These are phyloP conservation scores for Aphanomyces euteiches DNA, from an alignment of 352 stramenopile genomes.

Conservation along the genomic window DNA sequence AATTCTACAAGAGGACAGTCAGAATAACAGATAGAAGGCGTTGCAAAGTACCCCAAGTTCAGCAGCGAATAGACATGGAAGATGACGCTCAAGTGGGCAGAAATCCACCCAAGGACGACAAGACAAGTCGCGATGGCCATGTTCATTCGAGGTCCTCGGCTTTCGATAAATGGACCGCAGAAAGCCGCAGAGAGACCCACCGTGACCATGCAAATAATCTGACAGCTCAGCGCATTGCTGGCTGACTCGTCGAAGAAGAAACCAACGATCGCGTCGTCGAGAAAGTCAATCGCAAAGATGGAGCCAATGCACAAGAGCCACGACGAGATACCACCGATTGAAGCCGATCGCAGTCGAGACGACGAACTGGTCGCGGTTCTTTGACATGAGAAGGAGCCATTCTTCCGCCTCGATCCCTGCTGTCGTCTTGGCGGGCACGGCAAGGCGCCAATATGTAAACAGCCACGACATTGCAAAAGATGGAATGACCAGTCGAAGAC, in stretches of 20 bases:
- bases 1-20: slow-evolving; percentile 16
- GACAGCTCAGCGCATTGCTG: neutral
- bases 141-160: slow-evolving; percentile 9
- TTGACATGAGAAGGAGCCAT: slow-evolving; percentile 10
- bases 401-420: neutral
- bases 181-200: slow-evolving; percentile 30
- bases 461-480: slow-evolving; percentile 2
- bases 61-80: neutral
- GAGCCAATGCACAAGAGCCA: slow-evolving; percentile 22
- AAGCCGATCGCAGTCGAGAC: neutral
- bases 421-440: slow-evolving; percentile 13
- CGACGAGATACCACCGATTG: slow-evolving; percentile 7
- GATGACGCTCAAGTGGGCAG: slow-evolving; percentile 2
- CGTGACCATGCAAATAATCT: neutral
- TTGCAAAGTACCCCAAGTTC: slow-evolving; percentile 20
- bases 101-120: slow-evolving; percentile 12
- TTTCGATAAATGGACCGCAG: slow-evolving; percentile 27
- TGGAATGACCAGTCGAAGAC: too few species aligned
- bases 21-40: neutral
- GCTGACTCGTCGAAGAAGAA: slow-evolving; percentile 2
- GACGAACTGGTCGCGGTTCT: neutral
- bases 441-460: neutral
- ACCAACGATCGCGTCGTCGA: slow-evolving; percentile 10
- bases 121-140: slow-evolving; percentile 7
- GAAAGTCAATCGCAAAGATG: slow-evolving; percentile 24